Percentiles rank a stretch among this genome's conserved stretches.
phyloP scores from a whole-genome alignment of 257 asterid species.

The Mitragyna speciosa region DNA sequence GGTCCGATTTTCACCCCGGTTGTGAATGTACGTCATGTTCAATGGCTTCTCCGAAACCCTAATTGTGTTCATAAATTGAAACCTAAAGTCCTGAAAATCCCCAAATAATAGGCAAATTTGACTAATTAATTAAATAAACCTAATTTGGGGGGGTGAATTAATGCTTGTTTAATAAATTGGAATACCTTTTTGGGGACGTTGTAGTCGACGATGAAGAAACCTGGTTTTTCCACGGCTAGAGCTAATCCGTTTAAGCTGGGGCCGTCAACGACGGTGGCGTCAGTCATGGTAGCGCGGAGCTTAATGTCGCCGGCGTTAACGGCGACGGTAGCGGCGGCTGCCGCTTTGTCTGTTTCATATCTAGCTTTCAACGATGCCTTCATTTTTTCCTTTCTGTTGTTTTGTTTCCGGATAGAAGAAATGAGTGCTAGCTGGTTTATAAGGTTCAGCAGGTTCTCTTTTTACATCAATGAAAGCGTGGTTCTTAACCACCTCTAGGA shows the following conservation, averaged over 20 bases:
- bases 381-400: conserved; percentile 26
- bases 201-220: conserved; percentile 78
- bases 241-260: conserved; percentile 80
- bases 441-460: neutral
- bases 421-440: conserved; percentile 15
- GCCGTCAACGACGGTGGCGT: conserved; percentile 81
- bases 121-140: neutral
- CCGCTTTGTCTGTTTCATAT: conserved; percentile 69
- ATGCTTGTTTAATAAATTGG: neutral
- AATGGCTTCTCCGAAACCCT: conserved; percentile 70
- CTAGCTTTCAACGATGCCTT: conserved; percentile 80
- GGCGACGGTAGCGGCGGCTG: conserved; percentile 67
- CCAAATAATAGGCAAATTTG: neutral
- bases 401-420: conserved; percentile 21
- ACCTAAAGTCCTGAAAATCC: conserved; percentile 71
- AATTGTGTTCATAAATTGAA: conserved; percentile 77
- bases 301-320: conserved; percentile 86
- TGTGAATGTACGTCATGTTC: conserved; percentile 79
- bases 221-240: conserved; percentile 83
- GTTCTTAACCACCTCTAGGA: neutral
- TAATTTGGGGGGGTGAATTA: neutral
- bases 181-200: conserved; percentile 79
- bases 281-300: conserved; percentile 87
- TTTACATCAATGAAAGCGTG: neutral
- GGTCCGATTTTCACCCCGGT: conserved; percentile 61